Base-by-base conservation (phyloP, 306 rosid species). In the Senna tora region DNA sequence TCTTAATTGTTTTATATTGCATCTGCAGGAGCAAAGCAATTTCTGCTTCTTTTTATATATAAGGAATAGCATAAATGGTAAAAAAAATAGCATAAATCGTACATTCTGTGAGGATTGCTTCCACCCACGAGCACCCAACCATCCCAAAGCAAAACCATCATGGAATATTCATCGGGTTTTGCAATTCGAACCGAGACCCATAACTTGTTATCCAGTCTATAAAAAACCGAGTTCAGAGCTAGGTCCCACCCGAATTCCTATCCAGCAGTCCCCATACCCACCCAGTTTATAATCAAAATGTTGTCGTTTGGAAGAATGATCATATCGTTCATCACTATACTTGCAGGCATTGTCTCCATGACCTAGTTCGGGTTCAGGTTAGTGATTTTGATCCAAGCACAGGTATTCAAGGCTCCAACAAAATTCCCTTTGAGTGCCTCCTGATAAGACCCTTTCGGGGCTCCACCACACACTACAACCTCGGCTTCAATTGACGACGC, bases 401-500 rank as follows among this genome's bases (percentile, higher is more conserved):
- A 91, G 0, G 87, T 87, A 0, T 80, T 72, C 72, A 91, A 75
- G 5, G 97, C 92, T 47, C 58, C 56, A 2, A 64, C 7, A 16
- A 83, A 91, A 0, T 28, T 56, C 0, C 82, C 75, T 1, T 39
- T 66, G 0, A 0, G 0, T 0, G 0, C 20, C 5, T 56, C 5
- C 4, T 1, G 22, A 39, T 2, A 80, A 6, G 97, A 76, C 2
- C 96, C 96, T 73, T 61, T 85, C 0, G 96, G 92, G 9, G 97
- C 97, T 49, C 96, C 97, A n/a, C 96, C 97, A 7, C 97, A 91
- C 0, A 91, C 60, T 33, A 91, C 42, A 2, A 89, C 96, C 79
- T 91, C 92, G 0, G 91, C 91, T 50, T 77, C 84, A 2, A 82
- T 46, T 0, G 7, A 4, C 2, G 5, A 6, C 0, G 72, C 54